These are phyloP conservation scores for Hemisphaericaspora xylanilytica DNA, from an alignment of 1,139 yeast genomes.

Conservation along the genomic window DNA sequence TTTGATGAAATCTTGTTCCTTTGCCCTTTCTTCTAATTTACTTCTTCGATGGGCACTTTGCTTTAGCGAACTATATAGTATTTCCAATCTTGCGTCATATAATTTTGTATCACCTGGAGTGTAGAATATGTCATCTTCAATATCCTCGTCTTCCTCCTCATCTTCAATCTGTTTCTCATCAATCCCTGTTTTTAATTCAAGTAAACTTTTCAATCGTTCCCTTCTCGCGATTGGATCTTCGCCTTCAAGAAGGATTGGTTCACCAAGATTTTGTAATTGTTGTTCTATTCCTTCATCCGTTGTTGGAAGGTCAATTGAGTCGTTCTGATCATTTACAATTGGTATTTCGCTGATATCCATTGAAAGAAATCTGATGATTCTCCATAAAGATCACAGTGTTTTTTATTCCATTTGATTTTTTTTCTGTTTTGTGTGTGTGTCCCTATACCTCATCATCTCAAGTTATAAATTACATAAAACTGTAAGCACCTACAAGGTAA, in stretches of 20 bases:
- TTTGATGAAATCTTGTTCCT: constrained; percentile 26
- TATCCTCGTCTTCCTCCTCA: constrained; percentile 37
- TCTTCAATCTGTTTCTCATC: constrained; percentile 6
- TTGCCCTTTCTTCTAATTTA: constrained; percentile 20
- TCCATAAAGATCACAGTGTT: too few relatives aligned
- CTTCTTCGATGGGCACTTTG: constrained; percentile 44
- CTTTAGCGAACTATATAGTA: constrained; percentile 52
- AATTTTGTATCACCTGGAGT: constrained; percentile 74
- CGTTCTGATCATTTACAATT: constrained; percentile 21
- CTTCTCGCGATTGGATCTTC: constrained; percentile 66
- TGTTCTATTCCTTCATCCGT: constrained; percentile 58
- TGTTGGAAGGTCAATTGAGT: constrained; percentile 48
- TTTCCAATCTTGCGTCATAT: constrained; percentile 47
- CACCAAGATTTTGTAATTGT: constrained; percentile 48
- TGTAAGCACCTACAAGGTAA: background rate
- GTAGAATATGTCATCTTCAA: constrained; percentile 65
- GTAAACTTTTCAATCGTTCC: constrained; percentile 43
- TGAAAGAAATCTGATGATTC: background rate
- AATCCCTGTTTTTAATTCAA: constrained; percentile 15
- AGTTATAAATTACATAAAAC: background rate
- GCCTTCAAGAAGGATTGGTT: constrained; percentile 58
- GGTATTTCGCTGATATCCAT: constrained; percentile 26
- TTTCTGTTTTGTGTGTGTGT: too few relatives aligned
- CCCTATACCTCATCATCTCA: too few relatives aligned
- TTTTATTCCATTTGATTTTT: too few relatives aligned